A percentile compares a stretch with the other conserved stretches of the same genome.
phyloP scores from a whole-genome alignment of 2,329 filamentous ascomycete genomes.

The Aureobasidium sp. region DNA sequence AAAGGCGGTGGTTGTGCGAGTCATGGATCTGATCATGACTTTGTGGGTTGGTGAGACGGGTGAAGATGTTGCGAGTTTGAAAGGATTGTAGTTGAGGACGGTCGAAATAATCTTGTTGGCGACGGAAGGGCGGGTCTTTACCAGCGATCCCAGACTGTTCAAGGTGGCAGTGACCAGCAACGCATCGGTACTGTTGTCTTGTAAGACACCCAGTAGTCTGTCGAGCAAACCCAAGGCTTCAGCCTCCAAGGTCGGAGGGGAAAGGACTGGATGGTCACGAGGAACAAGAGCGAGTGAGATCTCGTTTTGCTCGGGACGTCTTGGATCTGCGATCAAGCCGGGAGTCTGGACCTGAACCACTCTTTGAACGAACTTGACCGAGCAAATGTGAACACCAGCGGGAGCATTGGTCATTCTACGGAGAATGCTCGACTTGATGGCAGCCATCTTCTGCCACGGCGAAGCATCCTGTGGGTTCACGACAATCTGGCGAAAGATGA shows the following conservation, averaged over 20 bases:
- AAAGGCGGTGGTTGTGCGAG: slow-evolving; percentile 80
- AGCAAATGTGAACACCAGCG: slow-evolving; percentile 78
- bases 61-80: slow-evolving; percentile 60
- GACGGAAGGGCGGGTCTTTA: slow-evolving; percentile 73
- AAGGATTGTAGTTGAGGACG: slow-evolving; percentile 83
- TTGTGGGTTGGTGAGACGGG: slow-evolving; percentile 72
- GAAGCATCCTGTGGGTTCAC: slow-evolving; percentile 74
- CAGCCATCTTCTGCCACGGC: slow-evolving; percentile 80
- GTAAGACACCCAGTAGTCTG: slow-evolving; percentile 74
- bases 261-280: slow-evolving; percentile 71
- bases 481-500: slow-evolving; percentile 87
- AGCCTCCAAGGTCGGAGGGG: slow-evolving; percentile 76
- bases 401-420: slow-evolving; percentile 77
- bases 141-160: slow-evolving; percentile 76
- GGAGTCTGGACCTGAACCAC: slow-evolving; percentile 88
- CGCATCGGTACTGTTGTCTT: slow-evolving; percentile 82
- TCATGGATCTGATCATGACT: slow-evolving; percentile 86
- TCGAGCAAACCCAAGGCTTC: slow-evolving; percentile 88
- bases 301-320: slow-evolving; percentile 70
- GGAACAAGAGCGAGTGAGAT: slow-evolving; percentile 83
- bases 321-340: slow-evolving; percentile 71
- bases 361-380: slow-evolving; percentile 93
- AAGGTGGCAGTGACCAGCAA: slow-evolving; percentile 84
- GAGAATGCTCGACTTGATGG: slow-evolving; percentile 84
- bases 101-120: slow-evolving; percentile 79